Conservation (phyloP, 495 filamentous ascomycete species). For the Penicillium ochrochloron region DNA sequence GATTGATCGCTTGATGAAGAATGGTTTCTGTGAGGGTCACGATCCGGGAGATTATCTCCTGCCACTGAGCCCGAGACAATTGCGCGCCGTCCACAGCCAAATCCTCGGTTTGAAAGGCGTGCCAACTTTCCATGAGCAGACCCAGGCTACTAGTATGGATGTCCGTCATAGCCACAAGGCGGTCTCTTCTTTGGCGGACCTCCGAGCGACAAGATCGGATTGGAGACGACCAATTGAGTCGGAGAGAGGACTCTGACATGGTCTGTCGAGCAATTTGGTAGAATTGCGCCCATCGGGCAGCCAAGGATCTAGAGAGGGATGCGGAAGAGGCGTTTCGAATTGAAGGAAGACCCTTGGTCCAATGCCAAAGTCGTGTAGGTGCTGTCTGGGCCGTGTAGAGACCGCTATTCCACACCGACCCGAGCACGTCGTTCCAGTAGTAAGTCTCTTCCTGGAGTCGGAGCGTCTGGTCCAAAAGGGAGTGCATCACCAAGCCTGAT, state of each 20-base stretch:
- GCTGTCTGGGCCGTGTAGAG: conserved; percentile 84
- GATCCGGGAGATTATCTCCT: conserved; percentile 68
- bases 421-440: conserved; percentile 89
- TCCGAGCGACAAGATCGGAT: conserved; percentile 72
- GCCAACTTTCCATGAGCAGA: conserved; percentile 79
- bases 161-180: conserved; percentile 68
- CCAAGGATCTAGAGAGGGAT: conserved; percentile 14
- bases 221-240: conserved; percentile 65
- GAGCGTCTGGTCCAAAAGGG: conserved; percentile 78
- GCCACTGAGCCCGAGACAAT: conserved; percentile 63
- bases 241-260: conserved; percentile 62
- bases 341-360: conserved; percentile 63
- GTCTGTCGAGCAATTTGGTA: conserved; percentile 78
- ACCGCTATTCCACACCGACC: conserved; percentile 69
- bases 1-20: conserved; percentile 53
- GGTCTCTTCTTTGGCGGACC: conserved; percentile 68
- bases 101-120: conserved; percentile 61
- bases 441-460: conserved; percentile 79
- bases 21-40: conserved; percentile 83
- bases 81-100: conserved; percentile 39
- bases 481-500: conserved; percentile 75
- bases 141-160: conserved; percentile 86
- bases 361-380: conserved; percentile 70
- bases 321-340: conserved; percentile 53
- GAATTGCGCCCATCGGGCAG: conserved; percentile 68